Percentiles rank a stretch among this genome's conserved stretches.
Conservation (phyloP, 2,329 filamentous ascomycete genomes). For the Aspergillus sp. region DNA sequence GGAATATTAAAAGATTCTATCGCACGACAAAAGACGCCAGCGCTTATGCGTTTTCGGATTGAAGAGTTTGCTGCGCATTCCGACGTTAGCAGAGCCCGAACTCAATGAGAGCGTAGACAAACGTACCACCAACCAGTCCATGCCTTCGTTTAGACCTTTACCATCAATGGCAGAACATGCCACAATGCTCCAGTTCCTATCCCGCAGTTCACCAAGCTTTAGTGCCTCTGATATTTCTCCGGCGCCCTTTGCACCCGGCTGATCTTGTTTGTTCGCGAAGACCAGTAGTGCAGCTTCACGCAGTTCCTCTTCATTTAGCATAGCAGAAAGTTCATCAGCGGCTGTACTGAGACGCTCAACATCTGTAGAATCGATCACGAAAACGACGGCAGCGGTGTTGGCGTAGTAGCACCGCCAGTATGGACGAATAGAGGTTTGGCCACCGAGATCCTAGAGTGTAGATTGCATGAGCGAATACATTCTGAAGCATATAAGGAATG, state of each 20-base stretch:
- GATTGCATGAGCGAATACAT: neutral
- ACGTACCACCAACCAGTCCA: constrained; percentile 96
- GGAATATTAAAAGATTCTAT: constrained; percentile 35
- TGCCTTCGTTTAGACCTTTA: constrained; percentile 90
- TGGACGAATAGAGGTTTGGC: constrained; percentile 96
- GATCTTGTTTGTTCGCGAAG: constrained; percentile 99
- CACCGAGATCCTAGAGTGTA: constrained; percentile 72
- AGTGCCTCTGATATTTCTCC: constrained; percentile 95
- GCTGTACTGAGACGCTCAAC: constrained; percentile 92
- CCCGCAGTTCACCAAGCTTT: constrained; percentile 83
- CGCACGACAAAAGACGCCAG: constrained; percentile 28
- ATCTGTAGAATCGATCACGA: constrained; percentile 97
- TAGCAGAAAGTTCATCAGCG: constrained; percentile 85
- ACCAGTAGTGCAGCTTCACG: constrained; percentile 89
- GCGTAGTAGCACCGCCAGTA: constrained; percentile 99
- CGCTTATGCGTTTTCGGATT: constrained; percentile 44
- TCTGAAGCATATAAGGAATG: neutral
- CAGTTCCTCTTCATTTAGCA: constrained; percentile 96
- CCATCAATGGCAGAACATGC: constrained; percentile 96
- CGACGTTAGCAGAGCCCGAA: constrained; percentile 13
- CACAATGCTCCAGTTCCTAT: constrained; percentile 99
- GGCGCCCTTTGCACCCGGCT: constrained; percentile 92
- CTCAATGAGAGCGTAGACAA: neutral
- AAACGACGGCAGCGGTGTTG: constrained; percentile 97
- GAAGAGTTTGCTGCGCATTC: constrained; percentile 41